These are phyloP conservation scores for Jackrogersella minutella DNA, from an alignment of 495 filamentous ascomycete genomes.

Conservation along the genomic window DNA sequence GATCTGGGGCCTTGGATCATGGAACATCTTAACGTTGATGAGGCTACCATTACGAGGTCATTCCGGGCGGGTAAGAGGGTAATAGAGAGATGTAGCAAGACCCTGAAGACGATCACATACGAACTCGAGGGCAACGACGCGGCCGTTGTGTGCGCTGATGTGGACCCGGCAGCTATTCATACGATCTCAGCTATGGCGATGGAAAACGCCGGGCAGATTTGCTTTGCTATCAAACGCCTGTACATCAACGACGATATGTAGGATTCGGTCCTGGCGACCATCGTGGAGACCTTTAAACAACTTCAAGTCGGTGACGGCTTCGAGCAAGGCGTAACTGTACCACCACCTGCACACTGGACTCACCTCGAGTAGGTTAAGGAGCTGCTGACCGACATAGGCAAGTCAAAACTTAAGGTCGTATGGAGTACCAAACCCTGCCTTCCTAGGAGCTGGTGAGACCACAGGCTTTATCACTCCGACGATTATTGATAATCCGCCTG, in stretches of 20 bases:
- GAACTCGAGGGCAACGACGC: conserved; percentile 69
- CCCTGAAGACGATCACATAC: conserved; percentile 64
- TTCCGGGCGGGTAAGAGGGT: neutral
- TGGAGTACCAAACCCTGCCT: too few species aligned
- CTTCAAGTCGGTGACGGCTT: too few species aligned
- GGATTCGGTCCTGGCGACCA: conserved; percentile 56
- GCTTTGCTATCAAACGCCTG: conserved; percentile 65
- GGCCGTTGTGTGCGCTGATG: conserved; percentile 64
- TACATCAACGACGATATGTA: conserved; percentile 68
- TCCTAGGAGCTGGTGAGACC: too few species aligned
- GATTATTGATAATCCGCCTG: conserved; percentile 67
- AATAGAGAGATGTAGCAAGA: conserved; percentile 47
- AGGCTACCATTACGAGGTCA: neutral
- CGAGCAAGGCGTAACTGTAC: too few species aligned
- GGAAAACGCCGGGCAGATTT: conserved; percentile 62
- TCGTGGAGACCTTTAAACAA: conserved; percentile 57
- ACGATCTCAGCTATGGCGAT: conserved; percentile 59
- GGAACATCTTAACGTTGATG: neutral
- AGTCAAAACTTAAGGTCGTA: conserved; percentile 47
- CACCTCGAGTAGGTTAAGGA: conserved; percentile 55
- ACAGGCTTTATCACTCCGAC: conserved; percentile 64
- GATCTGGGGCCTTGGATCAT: neutral
- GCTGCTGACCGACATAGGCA: conserved; percentile 54
- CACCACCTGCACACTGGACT: too few species aligned
- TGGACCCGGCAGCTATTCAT: conserved; percentile 61